Evolutionary conservation across 331 rosid species (phyloP), one percentile per base, ranked within the genome.

Genomic region (Malus hybrid): DNA sequence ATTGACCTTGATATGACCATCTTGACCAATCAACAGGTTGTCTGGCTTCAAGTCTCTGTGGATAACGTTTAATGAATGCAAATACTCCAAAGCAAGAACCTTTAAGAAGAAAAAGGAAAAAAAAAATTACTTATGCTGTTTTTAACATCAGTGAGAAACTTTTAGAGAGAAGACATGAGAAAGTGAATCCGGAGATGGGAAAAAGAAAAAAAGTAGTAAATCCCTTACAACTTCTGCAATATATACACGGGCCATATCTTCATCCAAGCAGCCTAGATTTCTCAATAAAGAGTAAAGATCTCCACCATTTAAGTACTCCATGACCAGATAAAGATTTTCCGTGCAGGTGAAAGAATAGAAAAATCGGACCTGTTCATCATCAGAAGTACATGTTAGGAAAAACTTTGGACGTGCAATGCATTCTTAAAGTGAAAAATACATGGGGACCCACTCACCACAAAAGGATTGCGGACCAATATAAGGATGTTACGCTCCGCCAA

Each of bases 21-120:
- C 96, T 83, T 92, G 97, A 65, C 93, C 96, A 65, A 95, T 95
- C 88, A 95, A 75, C 85, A 95, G 86, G 88, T 95, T 95, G 84
- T 95, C 99, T 57, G 99, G 99, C 88, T 95, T 95, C 90, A 92
- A 86, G 83, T 95, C 99, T 87, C 99, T 88, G 79, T 95, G 99
- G 82, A 95, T 80, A 71, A 95, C 93, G 82, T 89, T 83, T 63
- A 86, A 68, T 29, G 97, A 86, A 79, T 95, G 99, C 84, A 95
- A 77, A 80, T 92, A 95, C 85, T 95, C 99, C 93, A 95, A 86
- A 22, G 99, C 99, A 83, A 95, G 99, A 80, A 95, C 97, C 99
- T 95, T 76, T 5, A 61, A 67, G 28, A 46, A 22, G 6, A 33
- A 74, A 27, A 28, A 18, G 57, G 9, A 56, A 27, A 70, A 24